phyloP scores from a whole-genome alignment of 179 eudicot species.

The Gypsophila paniculata region DNA sequence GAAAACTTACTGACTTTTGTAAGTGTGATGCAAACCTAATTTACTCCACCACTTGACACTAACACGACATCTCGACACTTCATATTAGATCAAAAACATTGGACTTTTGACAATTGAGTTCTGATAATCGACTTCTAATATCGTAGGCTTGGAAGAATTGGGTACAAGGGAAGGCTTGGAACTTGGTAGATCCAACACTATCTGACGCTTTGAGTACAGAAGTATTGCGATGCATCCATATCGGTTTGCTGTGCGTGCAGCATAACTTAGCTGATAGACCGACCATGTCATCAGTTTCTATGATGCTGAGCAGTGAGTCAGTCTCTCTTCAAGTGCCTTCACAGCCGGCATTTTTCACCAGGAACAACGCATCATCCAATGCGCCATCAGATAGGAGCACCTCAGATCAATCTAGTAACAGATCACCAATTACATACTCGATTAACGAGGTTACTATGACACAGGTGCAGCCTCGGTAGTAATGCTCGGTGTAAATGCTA shows the following conservation, averaged over 20 bases:
- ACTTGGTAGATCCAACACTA: conserved; percentile 38
- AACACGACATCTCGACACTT: too few species aligned
- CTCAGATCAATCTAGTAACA: not conserved
- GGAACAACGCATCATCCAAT: not conserved
- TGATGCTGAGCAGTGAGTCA: conserved; percentile 36
- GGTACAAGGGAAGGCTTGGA: conserved; percentile 31
- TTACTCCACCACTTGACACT: too few species aligned
- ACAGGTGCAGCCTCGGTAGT: conserved; percentile 13
- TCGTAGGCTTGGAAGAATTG: conserved; percentile 59
- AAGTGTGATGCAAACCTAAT: too few species aligned
- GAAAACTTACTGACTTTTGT: conserved; percentile 41
- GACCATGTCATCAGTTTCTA: conserved; percentile 29
- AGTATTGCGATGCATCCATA: conserved; percentile 43
- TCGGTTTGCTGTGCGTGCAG: conserved; percentile 54
- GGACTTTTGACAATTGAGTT: too few species aligned
- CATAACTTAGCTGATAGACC: conserved; percentile 38
- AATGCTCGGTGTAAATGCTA: not conserved
- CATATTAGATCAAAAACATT: too few species aligned
- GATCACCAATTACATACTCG: conserved; percentile 6
- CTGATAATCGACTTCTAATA: not conserved
- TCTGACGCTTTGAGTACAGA: conserved; percentile 14
- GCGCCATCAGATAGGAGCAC: not conserved
- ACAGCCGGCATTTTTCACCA: conserved; percentile 34
- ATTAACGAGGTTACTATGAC: conserved; percentile 13
- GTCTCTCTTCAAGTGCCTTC: conserved; percentile 29